These are phyloP conservation scores for Fusarium avenaceum DNA, from an alignment of 2,329 filamentous ascomycete genomes.

Conservation along the genomic window DNA sequence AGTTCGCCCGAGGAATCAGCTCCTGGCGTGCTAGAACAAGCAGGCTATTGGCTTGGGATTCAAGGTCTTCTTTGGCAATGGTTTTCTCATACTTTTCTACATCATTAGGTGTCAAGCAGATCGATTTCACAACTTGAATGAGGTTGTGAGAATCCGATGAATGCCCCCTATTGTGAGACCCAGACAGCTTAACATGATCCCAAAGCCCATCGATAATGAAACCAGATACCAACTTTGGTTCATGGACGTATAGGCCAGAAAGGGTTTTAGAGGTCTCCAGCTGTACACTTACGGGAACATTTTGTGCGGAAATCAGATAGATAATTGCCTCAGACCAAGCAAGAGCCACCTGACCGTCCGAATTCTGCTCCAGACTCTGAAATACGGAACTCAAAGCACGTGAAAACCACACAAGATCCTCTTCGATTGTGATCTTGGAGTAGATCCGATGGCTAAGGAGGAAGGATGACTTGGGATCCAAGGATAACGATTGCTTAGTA, in stretches of 20 bases:
- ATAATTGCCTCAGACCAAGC: conserved; percentile 89
- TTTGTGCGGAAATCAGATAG: conserved; percentile 77
- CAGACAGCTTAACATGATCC: conserved; percentile 79
- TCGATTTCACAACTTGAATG: conserved; percentile 69
- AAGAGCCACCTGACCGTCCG: conserved; percentile 64
- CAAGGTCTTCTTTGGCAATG: conserved; percentile 65
- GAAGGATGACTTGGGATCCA: conserved; percentile 88
- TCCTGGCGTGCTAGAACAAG: conserved; percentile 83
- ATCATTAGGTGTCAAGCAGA: conserved; percentile 72
- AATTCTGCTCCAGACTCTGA: conserved; percentile 64
- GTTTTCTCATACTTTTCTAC: conserved; percentile 58
- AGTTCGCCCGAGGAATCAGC: conserved; percentile 81
- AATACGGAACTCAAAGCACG: conserved; percentile 76
- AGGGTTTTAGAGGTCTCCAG: conserved; percentile 73
- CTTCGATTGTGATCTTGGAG: conserved; percentile 78
- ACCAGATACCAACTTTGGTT: conserved; percentile 70
- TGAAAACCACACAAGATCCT: conserved; percentile 83
- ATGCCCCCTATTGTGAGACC: conserved; percentile 81
- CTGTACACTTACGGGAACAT: conserved; percentile 72
- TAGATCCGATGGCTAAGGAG: conserved; percentile 88
- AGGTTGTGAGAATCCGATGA: conserved; percentile 76
- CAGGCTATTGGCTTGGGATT: conserved; percentile 80
- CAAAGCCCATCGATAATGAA: conserved; percentile 81
- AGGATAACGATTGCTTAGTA: conserved; percentile 73
- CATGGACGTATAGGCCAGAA: conserved; percentile 72